phyloP scores from a whole-genome alignment of 306 rosid genomes.

The Pyrus bretschneideri region DNA sequence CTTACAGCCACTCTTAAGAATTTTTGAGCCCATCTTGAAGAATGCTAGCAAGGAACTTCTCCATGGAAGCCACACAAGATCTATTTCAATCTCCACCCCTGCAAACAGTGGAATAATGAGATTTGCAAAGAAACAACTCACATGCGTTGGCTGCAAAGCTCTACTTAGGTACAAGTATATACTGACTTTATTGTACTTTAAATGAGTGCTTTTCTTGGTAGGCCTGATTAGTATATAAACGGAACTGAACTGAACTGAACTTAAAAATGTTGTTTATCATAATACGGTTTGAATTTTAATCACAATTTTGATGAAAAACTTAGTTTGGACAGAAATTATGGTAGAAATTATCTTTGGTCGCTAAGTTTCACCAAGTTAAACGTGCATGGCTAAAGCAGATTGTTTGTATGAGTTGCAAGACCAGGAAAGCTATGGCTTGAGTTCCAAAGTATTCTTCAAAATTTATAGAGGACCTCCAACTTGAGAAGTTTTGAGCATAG shows the following conservation, averaged over 20 bases:
- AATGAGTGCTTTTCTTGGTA: constrained; percentile 5
- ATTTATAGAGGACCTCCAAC: too few relatives aligned
- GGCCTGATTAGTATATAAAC: not conserved
- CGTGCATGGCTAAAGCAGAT: too few relatives aligned
- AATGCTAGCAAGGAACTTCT: constrained; percentile 97
- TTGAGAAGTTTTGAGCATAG: too few relatives aligned
- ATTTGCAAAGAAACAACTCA: constrained; percentile 79
- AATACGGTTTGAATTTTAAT: not conserved
- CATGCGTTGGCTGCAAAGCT: constrained; percentile 95
- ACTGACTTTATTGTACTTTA: not conserved
- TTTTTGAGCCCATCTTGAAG: constrained; percentile 93
- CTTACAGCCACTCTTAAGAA: constrained; percentile 88
- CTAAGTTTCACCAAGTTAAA: too few relatives aligned
- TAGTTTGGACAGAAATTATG: too few relatives aligned
- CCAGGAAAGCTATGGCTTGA: too few relatives aligned
- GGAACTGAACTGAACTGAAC: not conserved
- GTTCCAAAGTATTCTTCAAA: too few relatives aligned
- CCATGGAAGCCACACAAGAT: constrained; percentile 93
- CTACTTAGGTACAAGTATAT: constrained; percentile 55
- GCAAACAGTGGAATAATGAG: constrained; percentile 89
- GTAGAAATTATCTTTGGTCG: too few relatives aligned
- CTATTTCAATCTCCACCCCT: constrained; percentile 88
- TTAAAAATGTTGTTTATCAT: not conserved
- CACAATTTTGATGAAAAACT: too few relatives aligned
- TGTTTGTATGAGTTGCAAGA: too few relatives aligned